Evolutionary conservation across 257 asterid species (phyloP), one percentile per base, ranked within the genome.

Genomic region (Jacaranda mimosifolia): DNA sequence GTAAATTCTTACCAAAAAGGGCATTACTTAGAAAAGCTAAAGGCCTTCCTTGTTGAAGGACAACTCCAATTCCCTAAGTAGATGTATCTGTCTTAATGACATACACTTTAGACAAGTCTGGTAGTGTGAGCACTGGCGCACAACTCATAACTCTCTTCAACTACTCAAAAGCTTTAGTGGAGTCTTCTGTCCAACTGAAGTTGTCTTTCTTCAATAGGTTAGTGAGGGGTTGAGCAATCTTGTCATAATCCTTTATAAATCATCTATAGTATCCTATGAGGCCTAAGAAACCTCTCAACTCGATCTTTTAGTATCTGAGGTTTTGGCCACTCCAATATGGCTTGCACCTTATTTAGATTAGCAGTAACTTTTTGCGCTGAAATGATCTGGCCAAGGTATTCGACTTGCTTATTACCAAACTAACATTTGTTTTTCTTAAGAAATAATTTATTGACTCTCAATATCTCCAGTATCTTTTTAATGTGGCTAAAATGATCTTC

Each of bases 281-380:
- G 0, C 75, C 75, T 8, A 70, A n/a, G n/a, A 70, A 70, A 0
- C 74, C 63, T 3, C 74, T 26, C 19, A 69, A 36, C 1, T n/a
- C n/a, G n/a, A n/a, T 10, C 17, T 10, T 69, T 69, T 0, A 49
- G 7, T 0, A 13, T 48, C 2, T 6, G 26, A 0, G 62, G 62
- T 1, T 3, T 9, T 13, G 63, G 48, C 63, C 48, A 69, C 3
- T 68, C 17, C 9, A 19, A 9, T 40, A 68, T 46, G 6, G 42
- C 42, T 10, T 68, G 42, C 0, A 46, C 13, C 3, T 51, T 70
- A 0, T 8, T 1, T 0, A n/a, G 56, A 13, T 56, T 68, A 0
- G 55, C 9, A 8, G 38, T 9, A 3, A 72, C 67, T 4, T 68
- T 68, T 3, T 11, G 0, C 2, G 3, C 0, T 7, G 1, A 0